Percentiles rank a stretch among this genome's conserved stretches.
phyloP scores from a whole-genome alignment of 768 basidiomycete genomes.

The Suillus bovinus region DNA sequence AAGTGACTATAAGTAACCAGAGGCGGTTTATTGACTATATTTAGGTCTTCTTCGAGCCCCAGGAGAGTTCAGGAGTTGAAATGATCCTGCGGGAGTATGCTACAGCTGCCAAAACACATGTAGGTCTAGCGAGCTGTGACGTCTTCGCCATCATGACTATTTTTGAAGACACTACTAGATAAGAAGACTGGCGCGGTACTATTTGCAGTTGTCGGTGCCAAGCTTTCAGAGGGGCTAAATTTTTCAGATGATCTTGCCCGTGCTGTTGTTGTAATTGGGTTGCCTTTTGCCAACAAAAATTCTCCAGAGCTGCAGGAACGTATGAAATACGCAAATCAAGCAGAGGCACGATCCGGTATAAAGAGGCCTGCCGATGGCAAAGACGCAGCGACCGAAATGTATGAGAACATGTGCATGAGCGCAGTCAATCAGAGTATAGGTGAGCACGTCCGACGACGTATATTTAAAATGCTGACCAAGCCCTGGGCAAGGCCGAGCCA shows the following conservation, averaged over 20 bases:
- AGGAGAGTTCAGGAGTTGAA: constrained; percentile 71
- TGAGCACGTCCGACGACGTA: constrained; percentile 32
- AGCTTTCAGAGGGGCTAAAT: constrained; percentile 90
- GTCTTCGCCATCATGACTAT: constrained; percentile 11
- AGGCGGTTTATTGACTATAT: neutral
- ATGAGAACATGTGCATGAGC: constrained; percentile 90
- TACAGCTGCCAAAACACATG: constrained; percentile 37
- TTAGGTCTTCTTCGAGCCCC: constrained; percentile 90
- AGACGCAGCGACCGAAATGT: constrained; percentile 80
- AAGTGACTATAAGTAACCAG: constrained; percentile 11
- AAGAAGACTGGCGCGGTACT: constrained; percentile 69
- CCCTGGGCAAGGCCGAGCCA: constrained; percentile 71
- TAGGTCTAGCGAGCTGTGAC: constrained; percentile 1
- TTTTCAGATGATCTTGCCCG: constrained; percentile 82
- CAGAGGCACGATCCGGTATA: constrained; percentile 46
- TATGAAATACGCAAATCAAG: constrained; percentile 80
- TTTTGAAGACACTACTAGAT: constrained; percentile 21
- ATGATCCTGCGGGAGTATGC: constrained; percentile 73
- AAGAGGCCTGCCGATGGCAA: constrained; percentile 41
- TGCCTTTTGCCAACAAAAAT: constrained; percentile 92
- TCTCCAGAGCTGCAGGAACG: constrained; percentile 90
- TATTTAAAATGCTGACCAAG: constrained; percentile 5
- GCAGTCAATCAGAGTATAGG: constrained; percentile 98
- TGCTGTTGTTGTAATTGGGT: constrained; percentile 82
- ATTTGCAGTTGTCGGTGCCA: constrained; percentile 95